Evolutionary conservation across 2,329 filamentous ascomycete species (phyloP).

Genomic region (Sporothrix euskadiensis): DNA sequence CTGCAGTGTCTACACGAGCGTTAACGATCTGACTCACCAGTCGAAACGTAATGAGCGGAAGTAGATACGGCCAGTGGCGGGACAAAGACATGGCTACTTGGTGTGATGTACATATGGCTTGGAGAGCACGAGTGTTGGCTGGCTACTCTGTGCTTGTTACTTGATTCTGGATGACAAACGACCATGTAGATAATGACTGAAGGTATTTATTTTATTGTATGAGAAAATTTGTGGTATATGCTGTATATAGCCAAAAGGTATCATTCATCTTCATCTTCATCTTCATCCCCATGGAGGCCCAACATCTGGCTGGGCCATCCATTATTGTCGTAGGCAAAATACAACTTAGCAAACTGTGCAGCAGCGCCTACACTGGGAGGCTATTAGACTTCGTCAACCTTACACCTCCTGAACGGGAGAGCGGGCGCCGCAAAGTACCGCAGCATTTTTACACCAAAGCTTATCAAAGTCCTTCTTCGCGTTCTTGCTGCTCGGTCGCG

Average conservation of each 20-base stretch:
- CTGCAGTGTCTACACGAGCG: conserved; percentile 31
- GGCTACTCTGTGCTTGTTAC: too few relatives aligned
- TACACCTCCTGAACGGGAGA: conserved; percentile 31
- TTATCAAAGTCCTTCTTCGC: too few relatives aligned
- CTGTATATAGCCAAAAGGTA: not conserved
- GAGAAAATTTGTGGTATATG: not conserved
- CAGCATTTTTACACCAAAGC: too few relatives aligned
- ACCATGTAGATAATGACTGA: not conserved
- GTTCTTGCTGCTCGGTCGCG: too few relatives aligned
- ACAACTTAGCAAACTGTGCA: not conserved
- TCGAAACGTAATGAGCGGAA: conserved; percentile 18
- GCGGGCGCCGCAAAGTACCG: too few relatives aligned
- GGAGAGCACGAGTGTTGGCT: not conserved
- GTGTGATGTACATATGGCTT: not conserved
- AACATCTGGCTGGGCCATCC: too few relatives aligned
- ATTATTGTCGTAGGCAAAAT: not conserved
- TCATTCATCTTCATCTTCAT: not conserved
- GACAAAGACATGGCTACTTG: not conserved
- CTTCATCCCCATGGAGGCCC: not conserved
- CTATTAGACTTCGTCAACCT: conserved; percentile 24
- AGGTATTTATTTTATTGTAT: too few relatives aligned
- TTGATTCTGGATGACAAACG: not conserved
- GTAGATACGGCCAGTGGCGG: not conserved
- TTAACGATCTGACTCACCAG: conserved; percentile 33
- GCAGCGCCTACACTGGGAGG: not conserved